These are phyloP conservation scores for Nicotiana tomentosiformis DNA, from an alignment of 257 asterid genomes.

Conservation along the genomic window DNA sequence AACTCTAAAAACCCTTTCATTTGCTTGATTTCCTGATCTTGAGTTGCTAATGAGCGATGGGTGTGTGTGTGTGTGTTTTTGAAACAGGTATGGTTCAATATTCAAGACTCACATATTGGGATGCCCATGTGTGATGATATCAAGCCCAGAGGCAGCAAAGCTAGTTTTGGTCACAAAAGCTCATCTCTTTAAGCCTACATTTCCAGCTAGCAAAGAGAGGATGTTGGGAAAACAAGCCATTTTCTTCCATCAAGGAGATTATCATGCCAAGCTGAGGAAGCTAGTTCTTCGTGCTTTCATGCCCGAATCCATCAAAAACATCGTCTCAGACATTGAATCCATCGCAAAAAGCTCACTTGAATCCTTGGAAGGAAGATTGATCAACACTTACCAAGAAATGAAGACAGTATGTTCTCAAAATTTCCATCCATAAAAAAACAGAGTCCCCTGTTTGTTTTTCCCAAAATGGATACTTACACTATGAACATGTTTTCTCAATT, in stretches of 20 bases:
- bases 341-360: constrained; percentile 33
- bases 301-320: constrained; percentile 55
- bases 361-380: constrained; percentile 48
- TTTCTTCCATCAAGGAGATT: constrained; percentile 70
- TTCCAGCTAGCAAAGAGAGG: constrained; percentile 76
- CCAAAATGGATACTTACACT: too few relatives aligned
- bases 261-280: constrained; percentile 56
- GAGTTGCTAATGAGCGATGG: neutral
- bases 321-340: constrained; percentile 46
- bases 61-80: neutral
- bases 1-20: neutral
- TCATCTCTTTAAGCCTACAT: constrained; percentile 73
- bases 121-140: constrained; percentile 67
- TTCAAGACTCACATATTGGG: constrained; percentile 77
- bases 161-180: constrained; percentile 60
- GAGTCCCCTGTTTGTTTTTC: constrained; percentile 26
- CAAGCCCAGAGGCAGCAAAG: constrained; percentile 74
- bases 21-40: neutral
- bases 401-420: constrained; percentile 43
- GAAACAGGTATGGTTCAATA: constrained; percentile 62
- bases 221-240: constrained; percentile 76
- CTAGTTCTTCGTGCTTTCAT: constrained; percentile 68
- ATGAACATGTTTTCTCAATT: neutral
- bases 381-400: constrained; percentile 79
- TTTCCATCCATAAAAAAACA: constrained; percentile 11